Base-by-base conservation (phyloP, 805 yeast species). In the Lachancea kluyveri region DNA sequence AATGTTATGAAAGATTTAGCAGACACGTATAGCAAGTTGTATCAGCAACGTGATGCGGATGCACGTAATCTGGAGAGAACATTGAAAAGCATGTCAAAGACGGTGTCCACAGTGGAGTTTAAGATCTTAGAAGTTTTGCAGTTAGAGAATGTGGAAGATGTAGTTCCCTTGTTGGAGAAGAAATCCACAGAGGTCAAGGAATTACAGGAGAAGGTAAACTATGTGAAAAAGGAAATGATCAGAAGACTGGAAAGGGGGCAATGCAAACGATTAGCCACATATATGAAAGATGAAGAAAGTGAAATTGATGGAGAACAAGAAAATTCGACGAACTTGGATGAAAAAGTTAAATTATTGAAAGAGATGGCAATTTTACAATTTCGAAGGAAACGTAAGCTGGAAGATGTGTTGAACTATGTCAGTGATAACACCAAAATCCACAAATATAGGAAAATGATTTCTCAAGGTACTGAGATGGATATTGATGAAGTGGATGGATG, bases 131-230 rank as follows among this genome's bases (percentile, higher is more conserved):
- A 57, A 14, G 50, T 73, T 48, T 44, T 75, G 10, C 77, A 81
- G 48, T 74, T 77, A 39, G 81, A 72, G 44, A 94, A 86, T 52
- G 68, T 65, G 13, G 74, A 77, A 40, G 95, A 95, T 5, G 83
- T 84, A 43, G 81, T 94, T 2, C 80, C 88, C 9, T 62, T 83
- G 25, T 92, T 39, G 41, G 30, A 19, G 35, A 21, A 33, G 30
- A 38, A 25, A 40, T 31, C 29, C 35, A 35, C 35, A 24, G 45
- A 42, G 11, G 29, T 50, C 9, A 25, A 35, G 17, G 38, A 14
- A 27, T 40, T 35, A 25, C 35, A 28, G 18, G 30, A 13, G 6
- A 42, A 42, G 12, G 21, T 44, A 13, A 34, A 31, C 15, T 26
- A 32, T 32, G 26, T 45, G 30, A 59, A 54, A 38, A 40, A 30